Base-by-base conservation (phyloP, 192 early-diverging fungal genomes). In the Chytriomyces sp. region DNA sequence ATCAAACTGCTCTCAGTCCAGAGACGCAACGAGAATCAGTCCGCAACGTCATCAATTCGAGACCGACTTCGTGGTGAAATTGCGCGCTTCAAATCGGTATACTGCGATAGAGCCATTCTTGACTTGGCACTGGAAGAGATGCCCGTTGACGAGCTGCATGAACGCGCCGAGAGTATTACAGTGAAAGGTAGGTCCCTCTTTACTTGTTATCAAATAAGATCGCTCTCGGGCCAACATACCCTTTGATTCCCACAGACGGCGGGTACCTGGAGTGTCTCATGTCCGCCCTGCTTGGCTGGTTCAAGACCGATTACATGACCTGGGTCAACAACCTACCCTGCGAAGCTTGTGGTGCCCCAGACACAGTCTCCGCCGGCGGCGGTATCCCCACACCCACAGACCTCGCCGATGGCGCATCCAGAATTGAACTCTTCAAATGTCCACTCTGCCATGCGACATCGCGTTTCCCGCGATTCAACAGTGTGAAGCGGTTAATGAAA, bases 381-480 rank as follows among this genome's bases (percentile, higher is more conserved):
- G 78, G 48, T 11, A 35, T 49, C 28, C 82, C 81, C 8, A 82
- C 78, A 7, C 43, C 70, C 4, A 68, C 72, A 13, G 83, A 84
- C 11, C 13, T 35, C 18, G 18, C 57, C 5, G 66, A 76, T 47
- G 69, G 69, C 10, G 80, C 73, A n/a, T 16, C 7, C 48, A 16
- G 80, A 11, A 78, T 80, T 6, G 84, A 86, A 61, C 60, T 78
- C 6, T 83, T 80, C 59, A 47, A 50, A 24, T 86, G 84, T 69
- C 49, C 8, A 7, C 18, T 23, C 7, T 82, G 83, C 69, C 11
- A 44, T 13, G 6, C 45, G 6, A 26, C 68, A 16, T 77, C 82
- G 26, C 69, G 82, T 24, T 86, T 86, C 74, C 83, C 84, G 8
- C 77, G 84, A 10, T 83, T 76, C 82, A 85, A 85, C 77, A 69